Base-by-base conservation (phyloP, 2,329 filamentous ascomycete genomes). In the Fusarium goolgardi region DNA sequence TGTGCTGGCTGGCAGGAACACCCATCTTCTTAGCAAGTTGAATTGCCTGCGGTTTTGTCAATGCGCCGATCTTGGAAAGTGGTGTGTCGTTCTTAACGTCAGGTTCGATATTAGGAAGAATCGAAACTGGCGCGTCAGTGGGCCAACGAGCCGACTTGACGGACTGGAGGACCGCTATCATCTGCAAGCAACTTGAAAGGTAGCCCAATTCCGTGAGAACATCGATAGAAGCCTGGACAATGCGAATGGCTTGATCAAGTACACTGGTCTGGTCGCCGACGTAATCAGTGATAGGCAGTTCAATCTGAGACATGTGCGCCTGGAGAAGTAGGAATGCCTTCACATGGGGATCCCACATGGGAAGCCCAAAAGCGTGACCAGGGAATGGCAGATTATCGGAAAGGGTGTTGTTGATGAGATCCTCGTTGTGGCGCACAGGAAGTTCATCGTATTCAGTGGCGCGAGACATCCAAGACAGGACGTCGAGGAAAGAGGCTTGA, bases 271-370 rank as follows among this genome's bases (percentile, higher is more conserved):
- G 92, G 78, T 99, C 96, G 73, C 96, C 96, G 4, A 99, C 94
- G 76, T 99, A 99, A 84, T 99, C 96, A 1, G 92, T 91, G 59
- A 99, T 97, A 5, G 96, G 96, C 5, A 99, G 88, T 55, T 95
- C 90, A 70, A 98, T 91, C 59, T 95, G 91, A 21, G 92, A 93
- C 88, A 99, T 97, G 80, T 97, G 94, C 1, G 96, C 94, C 79
- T 99, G 96, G 0, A 99, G 85, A 3, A 99, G 85, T 37, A 99
- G 82, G 81, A 97, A 98, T 0, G 96, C 90, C 79, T 99, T 99
- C 75, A 98, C 93, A 76, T 99, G 96, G 0, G 96, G 96, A 81
- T 99, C 96, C 96, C 96, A 99, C 90, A 99, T 92, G 2, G 95
- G 95, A 40, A 97, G 82, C 12, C 89, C 90, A 53, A 96, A 88